These are phyloP conservation scores for Boletus reticulatus DNA, from an alignment of 768 basidiomycete species.

Conservation along the genomic window DNA sequence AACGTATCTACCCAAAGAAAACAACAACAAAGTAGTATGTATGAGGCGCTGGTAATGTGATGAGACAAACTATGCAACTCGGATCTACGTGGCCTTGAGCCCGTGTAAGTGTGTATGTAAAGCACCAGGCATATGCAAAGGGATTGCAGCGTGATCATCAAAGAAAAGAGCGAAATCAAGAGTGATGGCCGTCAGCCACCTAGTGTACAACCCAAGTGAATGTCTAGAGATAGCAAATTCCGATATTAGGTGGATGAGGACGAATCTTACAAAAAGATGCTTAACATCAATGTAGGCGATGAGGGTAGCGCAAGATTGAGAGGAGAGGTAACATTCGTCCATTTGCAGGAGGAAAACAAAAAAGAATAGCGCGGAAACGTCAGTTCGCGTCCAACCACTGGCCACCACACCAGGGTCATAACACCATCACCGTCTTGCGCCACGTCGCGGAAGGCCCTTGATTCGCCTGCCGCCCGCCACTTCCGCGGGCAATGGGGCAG, in stretches of 20 bases:
- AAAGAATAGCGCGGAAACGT: constrained; percentile 3
- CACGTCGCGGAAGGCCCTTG: constrained; percentile 54
- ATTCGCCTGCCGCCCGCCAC: constrained; percentile 42
- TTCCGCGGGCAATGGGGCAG: constrained; percentile 43
- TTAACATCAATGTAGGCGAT: constrained; percentile 22
- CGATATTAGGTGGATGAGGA: constrained; percentile 1
- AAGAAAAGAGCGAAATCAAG: constrained; percentile 9
- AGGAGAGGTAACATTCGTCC: constrained; percentile 6
- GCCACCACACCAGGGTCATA: constrained; percentile 8
- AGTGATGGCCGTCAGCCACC: constrained; percentile 31
- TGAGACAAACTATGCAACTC: constrained; percentile 15
- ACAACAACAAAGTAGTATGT: constrained; percentile 25
- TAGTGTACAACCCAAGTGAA: constrained; percentile 16
- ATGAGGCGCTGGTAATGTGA: constrained; percentile 20
- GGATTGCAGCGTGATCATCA: constrained; percentile 15
- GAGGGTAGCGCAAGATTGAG: constrained; percentile 21
- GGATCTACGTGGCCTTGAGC: constrained; percentile 36
- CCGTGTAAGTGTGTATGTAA: constrained; percentile 29
- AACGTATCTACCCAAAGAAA: constrained; percentile 15
- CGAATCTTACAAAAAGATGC: constrained; percentile 16
- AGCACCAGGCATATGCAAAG: constrained; percentile 16
- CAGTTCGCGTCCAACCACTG: constrained; percentile 9
- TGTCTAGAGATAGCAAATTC: constrained; percentile 12
- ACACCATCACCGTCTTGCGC: constrained; percentile 25
- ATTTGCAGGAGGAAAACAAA: constrained; percentile 11